phyloP scores from a whole-genome alignment of 352 stramenopile genomes.

The Pythium volutum region DNA sequence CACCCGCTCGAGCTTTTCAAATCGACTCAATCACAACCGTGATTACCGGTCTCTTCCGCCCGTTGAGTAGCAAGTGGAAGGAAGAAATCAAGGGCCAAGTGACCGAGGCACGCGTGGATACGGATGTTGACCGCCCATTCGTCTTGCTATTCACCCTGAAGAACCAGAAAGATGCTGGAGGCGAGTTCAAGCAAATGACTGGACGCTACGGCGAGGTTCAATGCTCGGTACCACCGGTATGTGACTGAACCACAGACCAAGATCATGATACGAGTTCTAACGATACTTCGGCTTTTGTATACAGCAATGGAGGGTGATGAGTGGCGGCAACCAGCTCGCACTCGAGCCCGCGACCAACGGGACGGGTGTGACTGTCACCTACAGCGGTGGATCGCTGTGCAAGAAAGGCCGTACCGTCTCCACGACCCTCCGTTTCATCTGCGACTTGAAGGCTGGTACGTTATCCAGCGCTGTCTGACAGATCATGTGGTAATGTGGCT shows the following conservation, averaged over 20 bases:
- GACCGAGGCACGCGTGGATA: constrained; percentile 55
- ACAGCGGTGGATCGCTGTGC: constrained; percentile 51
- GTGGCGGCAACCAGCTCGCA: constrained; percentile 58
- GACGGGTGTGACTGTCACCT: constrained; percentile 53
- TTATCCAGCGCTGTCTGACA: neutral
- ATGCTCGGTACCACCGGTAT: constrained; percentile 65
- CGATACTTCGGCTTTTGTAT: neutral
- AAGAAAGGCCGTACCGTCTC: constrained; percentile 42
- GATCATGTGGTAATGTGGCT: neutral
- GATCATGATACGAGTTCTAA: too few species aligned
- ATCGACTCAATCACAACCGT: constrained; percentile 46
- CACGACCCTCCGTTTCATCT: constrained; percentile 66
- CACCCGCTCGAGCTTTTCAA: constrained; percentile 42
- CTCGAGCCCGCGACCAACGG: constrained; percentile 53
- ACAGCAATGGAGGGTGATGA: constrained; percentile 73
- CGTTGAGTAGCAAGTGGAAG: constrained; percentile 50
- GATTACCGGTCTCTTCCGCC: constrained; percentile 60
- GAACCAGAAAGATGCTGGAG: constrained; percentile 59
- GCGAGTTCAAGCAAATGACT: constrained; percentile 65
- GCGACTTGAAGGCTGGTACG: constrained; percentile 57
- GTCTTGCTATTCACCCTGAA: constrained; percentile 52
- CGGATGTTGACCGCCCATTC: constrained; percentile 44
- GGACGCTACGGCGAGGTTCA: constrained; percentile 66
- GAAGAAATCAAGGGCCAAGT: constrained; percentile 52
- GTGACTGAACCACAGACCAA: neutral